Evolutionary conservation across 352 stramenopile species (phyloP), one percentile per base, ranked within the genome.

Genomic region (Globisporangium solare): DNA sequence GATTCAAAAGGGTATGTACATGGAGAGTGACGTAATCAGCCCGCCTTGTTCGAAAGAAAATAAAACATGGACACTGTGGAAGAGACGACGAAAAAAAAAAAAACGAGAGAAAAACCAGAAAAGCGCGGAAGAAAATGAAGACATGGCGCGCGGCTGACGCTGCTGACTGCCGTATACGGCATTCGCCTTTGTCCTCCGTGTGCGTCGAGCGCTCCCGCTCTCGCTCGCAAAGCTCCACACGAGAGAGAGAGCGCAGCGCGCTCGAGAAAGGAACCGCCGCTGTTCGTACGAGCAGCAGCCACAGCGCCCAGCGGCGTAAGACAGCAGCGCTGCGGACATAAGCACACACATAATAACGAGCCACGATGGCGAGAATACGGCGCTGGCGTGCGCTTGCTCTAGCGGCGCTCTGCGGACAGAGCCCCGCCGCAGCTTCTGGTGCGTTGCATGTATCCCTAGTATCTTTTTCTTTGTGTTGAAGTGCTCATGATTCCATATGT

Each of bases 281-380:
- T 35, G 27, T 35, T 6, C 27, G 10, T 10, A 35, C 3, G 27
- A 35, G 6, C 27, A 35, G 24, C 24, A 35, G 0, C 1, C 27
- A 35, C 5, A 35, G 27, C 7, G 1, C 27, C 6, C 27, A 35
- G n/a, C n/a, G 27, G 27, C 27, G 27, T 35, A 6, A 8, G 27
- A 35, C 27, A 35, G 27, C 27, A 35, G 5, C 7, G 24, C 24
- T 27, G 5, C 24, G 24, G 27, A 35, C 27, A 35, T n/a, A n/a
- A n/a, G n/a, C n/a, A n/a, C n/a, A 15, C 12, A 43, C 1, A 43
- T 11, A 15, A 18, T 7, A 2, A 15, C 2, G 12, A 18, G 39
- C 5, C 39, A 35, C 6, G 27, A 57, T 57, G 51, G 12, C 51
- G 51, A 57, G 51, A 57, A 57, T 57, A 57, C 51, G 10, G 11